Evolutionary conservation across 2,329 filamentous ascomycete species (phyloP).

Genomic region (Talaromyces verruculosus): DNA sequence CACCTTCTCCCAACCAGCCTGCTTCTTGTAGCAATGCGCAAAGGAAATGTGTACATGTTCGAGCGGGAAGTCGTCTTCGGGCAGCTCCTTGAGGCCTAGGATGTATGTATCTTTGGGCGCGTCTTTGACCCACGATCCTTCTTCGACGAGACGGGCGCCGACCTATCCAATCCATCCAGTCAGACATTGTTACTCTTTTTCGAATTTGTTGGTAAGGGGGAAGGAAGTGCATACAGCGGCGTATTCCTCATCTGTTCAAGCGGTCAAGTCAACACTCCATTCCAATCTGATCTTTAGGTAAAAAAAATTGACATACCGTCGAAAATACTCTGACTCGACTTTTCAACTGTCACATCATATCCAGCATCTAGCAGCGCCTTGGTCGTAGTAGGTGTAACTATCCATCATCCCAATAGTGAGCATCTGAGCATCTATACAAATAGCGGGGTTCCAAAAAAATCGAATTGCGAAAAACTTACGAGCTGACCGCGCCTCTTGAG

Average conservation of each 20-base stretch:
- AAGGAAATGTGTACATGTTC: conserved; percentile 73
- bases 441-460: conserved; percentile 5
- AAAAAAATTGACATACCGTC: conserved; percentile 36
- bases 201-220: neutral
- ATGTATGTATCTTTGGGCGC: conserved; percentile 69
- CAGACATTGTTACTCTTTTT: conserved; percentile 45
- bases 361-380: conserved; percentile 67
- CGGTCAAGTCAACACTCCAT: neutral
- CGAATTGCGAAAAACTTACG: conserved; percentile 31
- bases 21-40: conserved; percentile 73
- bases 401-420: neutral
- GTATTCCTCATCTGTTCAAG: conserved; percentile 19
- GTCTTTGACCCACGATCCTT: conserved; percentile 64
- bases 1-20: conserved; percentile 75
- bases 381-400: conserved; percentile 53
- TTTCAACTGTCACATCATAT: conserved; percentile 68
- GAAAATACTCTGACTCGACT: conserved; percentile 64
- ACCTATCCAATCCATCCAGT: conserved; percentile 50
- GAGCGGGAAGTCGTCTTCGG: conserved; percentile 67
- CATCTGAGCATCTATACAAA: neutral
- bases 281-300: no score
- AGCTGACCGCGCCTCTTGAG: conserved; percentile 56
- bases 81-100: conserved; percentile 75
- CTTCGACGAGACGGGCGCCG: conserved; percentile 65
- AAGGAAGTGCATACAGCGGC: conserved; percentile 14